phyloP scores from a whole-genome alignment of 805 yeast genomes.

The Ogataea philodendri region DNA sequence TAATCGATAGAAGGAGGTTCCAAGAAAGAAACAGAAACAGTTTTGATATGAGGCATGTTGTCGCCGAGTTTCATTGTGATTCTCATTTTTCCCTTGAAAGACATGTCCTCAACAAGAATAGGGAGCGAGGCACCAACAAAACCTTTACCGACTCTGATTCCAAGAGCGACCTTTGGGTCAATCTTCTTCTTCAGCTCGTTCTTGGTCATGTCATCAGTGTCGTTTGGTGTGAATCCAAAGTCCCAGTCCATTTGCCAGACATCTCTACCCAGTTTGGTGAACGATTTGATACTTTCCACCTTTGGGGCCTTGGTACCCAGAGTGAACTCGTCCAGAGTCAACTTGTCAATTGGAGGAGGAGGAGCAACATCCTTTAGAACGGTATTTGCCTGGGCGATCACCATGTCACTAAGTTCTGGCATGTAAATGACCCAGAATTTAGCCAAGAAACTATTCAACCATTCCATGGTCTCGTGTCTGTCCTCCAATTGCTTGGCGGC shows the following conservation, averaged over 20 bases:
- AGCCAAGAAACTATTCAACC: slow-evolving; percentile 74
- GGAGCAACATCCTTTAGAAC: slow-evolving; percentile 70
- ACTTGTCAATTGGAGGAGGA: slow-evolving; percentile 76
- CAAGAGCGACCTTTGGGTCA: slow-evolving; percentile 78
- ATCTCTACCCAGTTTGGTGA: slow-evolving; percentile 65
- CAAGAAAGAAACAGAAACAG: slow-evolving; percentile 67
- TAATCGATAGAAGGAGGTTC: slow-evolving; percentile 80
- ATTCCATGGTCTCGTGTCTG: slow-evolving; percentile 70
- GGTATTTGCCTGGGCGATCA: slow-evolving; percentile 65
- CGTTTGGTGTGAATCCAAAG: slow-evolving; percentile 76
- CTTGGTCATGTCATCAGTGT: slow-evolving; percentile 80
- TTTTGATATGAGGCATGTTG: slow-evolving; percentile 74
- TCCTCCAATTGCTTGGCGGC: slow-evolving; percentile 64
- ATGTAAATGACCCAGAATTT: slow-evolving; percentile 87
- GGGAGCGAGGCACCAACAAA: slow-evolving; percentile 74
- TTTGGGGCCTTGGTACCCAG: slow-evolving; percentile 80
- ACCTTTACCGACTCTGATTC: slow-evolving; percentile 79
- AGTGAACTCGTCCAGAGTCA: slow-evolving; percentile 73
- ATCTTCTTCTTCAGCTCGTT: slow-evolving; percentile 66
- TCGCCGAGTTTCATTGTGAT: slow-evolving; percentile 60
- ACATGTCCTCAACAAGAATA: slow-evolving; percentile 78
- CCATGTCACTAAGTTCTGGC: slow-evolving; percentile 81
- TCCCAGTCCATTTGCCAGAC: slow-evolving; percentile 82
- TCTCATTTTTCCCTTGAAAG: slow-evolving; percentile 67
- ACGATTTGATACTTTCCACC: slow-evolving; percentile 68